These are phyloP conservation scores for Canna indica DNA, from an alignment of 176 grass and related monocot genomes.

Conservation along the genomic window DNA sequence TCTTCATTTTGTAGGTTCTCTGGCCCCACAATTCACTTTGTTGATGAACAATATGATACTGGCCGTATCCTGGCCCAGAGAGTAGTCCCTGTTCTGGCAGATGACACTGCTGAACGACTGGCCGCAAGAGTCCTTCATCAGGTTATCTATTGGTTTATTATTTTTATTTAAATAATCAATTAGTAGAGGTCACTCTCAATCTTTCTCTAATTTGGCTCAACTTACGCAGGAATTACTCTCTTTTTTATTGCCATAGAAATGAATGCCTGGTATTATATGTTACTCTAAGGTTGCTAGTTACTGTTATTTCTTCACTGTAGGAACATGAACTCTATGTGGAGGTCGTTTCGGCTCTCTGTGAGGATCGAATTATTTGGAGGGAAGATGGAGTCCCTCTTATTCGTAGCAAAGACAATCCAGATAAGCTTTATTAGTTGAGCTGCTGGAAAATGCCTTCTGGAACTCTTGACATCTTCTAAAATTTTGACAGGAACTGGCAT, in stretches of 20 bases:
- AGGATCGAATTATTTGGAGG: conserved; percentile 58
- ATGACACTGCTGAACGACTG: conserved; percentile 31
- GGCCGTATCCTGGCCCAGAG: conserved; percentile 30
- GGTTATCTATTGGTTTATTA: conserved; percentile 7
- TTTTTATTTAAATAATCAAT: background rate
- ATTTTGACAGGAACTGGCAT: background rate
- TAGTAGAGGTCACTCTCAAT: too few relatives aligned
- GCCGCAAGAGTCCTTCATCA: conserved; percentile 39
- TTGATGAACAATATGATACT: conserved; percentile 36
- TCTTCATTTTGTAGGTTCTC: conserved; percentile 22
- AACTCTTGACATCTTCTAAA: background rate
- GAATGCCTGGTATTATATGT: background rate
- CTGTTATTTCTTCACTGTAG: conserved; percentile 10
- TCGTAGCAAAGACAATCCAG: conserved; percentile 27
- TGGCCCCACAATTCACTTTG: conserved; percentile 39
- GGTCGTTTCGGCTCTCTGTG: conserved; percentile 70
- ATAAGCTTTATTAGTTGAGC: conserved; percentile 9
- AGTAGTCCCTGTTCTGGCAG: conserved; percentile 32
- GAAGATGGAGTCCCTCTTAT: conserved; percentile 57
- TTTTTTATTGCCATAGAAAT: background rate
- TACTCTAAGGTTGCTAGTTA: background rate
- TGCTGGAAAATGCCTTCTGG: too few relatives aligned
- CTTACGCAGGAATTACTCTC: background rate
- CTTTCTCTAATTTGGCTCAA: too few relatives aligned
- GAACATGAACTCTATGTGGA: conserved; percentile 83